phyloP scores from a whole-genome alignment of 2,329 filamentous ascomycete genomes.

The Colletotrichum tropicale region DNA sequence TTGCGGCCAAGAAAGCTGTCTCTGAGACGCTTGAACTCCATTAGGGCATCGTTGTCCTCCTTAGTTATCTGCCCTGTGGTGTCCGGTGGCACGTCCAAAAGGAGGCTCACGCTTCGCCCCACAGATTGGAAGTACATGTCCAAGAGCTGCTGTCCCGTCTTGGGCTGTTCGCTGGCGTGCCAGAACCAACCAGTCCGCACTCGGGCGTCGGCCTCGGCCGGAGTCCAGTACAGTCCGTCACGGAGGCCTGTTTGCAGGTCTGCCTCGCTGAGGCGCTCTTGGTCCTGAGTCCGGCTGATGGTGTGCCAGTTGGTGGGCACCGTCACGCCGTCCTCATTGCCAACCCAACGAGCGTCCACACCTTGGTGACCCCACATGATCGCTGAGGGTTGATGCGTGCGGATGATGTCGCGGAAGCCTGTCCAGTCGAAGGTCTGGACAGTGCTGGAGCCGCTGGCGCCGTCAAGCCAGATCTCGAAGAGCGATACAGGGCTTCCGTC shows the following conservation, averaged over 20 bases:
- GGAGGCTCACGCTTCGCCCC: neutral
- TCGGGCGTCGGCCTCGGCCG: neutral
- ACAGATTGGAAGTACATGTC: neutral
- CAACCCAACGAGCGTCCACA: conserved; percentile 33
- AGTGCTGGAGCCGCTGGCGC: conserved; percentile 32
- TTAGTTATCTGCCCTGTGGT: neutral
- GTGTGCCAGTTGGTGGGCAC: conserved; percentile 32
- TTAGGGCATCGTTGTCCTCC: neutral
- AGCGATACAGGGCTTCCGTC: conserved; percentile 21
- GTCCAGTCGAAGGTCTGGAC: conserved; percentile 34
- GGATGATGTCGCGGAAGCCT: conserved; percentile 32
- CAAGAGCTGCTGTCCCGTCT: neutral
- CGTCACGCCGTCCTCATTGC: conserved; percentile 32
- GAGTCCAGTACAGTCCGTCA: neutral
- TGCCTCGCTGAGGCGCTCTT: conserved; percentile 25
- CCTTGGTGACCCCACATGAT: conserved; percentile 26
- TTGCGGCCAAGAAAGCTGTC: neutral
- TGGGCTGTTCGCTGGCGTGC: neutral
- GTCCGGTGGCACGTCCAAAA: neutral
- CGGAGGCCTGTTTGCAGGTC: neutral
- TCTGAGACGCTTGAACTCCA: neutral
- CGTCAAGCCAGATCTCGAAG: conserved; percentile 36
- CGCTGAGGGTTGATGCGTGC: neutral
- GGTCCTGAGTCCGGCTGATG: conserved; percentile 31
- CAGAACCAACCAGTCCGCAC: neutral